A percentile compares a stretch with the other conserved stretches of the same genome.
phyloP scores from a whole-genome alignment of 257 asterid species.

The Lithospermum erythrorhizon region DNA sequence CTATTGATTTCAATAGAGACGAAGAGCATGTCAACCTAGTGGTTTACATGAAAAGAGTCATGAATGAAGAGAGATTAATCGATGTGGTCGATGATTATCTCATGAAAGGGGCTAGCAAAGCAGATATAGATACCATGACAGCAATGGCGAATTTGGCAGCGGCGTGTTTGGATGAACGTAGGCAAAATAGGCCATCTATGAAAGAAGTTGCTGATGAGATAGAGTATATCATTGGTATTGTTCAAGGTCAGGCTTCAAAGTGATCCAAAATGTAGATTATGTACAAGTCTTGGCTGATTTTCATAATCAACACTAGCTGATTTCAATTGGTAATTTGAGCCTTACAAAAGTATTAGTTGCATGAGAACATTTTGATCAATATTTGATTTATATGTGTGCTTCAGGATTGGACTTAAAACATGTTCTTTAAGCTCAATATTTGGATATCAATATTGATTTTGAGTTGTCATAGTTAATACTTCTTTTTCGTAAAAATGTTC shows the following conservation, averaged over 20 bases:
- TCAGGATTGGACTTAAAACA: too few relatives aligned
- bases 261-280: neutral
- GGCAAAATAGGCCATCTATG: conserved; percentile 62
- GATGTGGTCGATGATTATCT: conserved; percentile 34
- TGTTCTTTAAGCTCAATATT: too few relatives aligned
- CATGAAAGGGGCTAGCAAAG: conserved; percentile 32
- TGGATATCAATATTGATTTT: too few relatives aligned
- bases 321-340: neutral
- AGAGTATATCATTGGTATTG: conserved; percentile 39
- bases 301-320: neutral
- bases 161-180: conserved; percentile 44
- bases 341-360: too few relatives aligned
- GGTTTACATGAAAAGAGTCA: conserved; percentile 45
- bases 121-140: conserved; percentile 48
- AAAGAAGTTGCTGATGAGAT: conserved; percentile 65
- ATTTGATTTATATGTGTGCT: too few relatives aligned
- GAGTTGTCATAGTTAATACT: too few relatives aligned
- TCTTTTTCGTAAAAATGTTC: too few relatives aligned
- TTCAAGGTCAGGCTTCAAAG: conserved; percentile 17
- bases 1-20: conserved; percentile 45
- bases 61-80: conserved; percentile 35
- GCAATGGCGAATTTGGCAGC: conserved; percentile 49
- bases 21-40: conserved; percentile 50
- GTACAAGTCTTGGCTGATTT: neutral
- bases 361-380: too few relatives aligned